phyloP scores from a whole-genome alignment of 768 basidiomycete species.

The Dacryopinax primogenitus region DNA sequence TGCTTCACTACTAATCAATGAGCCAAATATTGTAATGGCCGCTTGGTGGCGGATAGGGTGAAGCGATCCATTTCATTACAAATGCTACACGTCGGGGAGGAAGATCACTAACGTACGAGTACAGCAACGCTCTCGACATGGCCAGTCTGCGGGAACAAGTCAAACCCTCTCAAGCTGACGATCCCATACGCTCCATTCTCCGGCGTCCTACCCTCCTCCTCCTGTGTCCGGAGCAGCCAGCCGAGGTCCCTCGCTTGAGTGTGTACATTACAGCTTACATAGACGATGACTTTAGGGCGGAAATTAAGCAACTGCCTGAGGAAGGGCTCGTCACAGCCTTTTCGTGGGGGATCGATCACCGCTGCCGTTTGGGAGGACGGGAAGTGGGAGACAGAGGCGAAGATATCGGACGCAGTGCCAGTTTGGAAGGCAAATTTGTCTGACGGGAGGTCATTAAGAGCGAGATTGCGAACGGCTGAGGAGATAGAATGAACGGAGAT shows the following conservation, averaged over 20 bases:
- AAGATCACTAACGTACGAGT: slow-evolving; percentile 13
- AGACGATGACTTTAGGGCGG: slow-evolving; percentile 56
- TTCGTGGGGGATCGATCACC: slow-evolving; percentile 83
- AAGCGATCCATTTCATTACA: too few relatives aligned
- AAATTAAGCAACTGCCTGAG: slow-evolving; percentile 65
- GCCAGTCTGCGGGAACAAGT: slow-evolving; percentile 91
- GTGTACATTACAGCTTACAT: slow-evolving; percentile 92
- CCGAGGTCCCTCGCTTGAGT: slow-evolving; percentile 85
- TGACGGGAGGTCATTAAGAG: slow-evolving; percentile 45
- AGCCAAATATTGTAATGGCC: too few relatives aligned
- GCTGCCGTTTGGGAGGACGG: slow-evolving; percentile 54
- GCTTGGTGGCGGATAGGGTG: too few relatives aligned
- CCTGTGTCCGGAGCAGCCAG: slow-evolving; percentile 42
- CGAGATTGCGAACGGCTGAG: slow-evolving; percentile 52
- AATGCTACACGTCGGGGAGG: neutral
- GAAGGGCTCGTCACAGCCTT: slow-evolving; percentile 70
- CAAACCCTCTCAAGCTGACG: slow-evolving; percentile 77
- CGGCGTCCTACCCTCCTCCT: slow-evolving; percentile 28
- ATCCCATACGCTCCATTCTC: slow-evolving; percentile 46
- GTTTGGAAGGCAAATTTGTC: slow-evolving; percentile 50
- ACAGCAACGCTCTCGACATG: slow-evolving; percentile 69
- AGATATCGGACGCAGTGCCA: slow-evolving; percentile 82
- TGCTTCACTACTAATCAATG: too few relatives aligned
- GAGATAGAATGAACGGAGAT: slow-evolving; percentile 60
- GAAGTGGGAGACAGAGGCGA: slow-evolving; percentile 50